Evolutionary conservation across 495 filamentous ascomycete genomes (phyloP).

Genomic region (Peziza echinospora): DNA sequence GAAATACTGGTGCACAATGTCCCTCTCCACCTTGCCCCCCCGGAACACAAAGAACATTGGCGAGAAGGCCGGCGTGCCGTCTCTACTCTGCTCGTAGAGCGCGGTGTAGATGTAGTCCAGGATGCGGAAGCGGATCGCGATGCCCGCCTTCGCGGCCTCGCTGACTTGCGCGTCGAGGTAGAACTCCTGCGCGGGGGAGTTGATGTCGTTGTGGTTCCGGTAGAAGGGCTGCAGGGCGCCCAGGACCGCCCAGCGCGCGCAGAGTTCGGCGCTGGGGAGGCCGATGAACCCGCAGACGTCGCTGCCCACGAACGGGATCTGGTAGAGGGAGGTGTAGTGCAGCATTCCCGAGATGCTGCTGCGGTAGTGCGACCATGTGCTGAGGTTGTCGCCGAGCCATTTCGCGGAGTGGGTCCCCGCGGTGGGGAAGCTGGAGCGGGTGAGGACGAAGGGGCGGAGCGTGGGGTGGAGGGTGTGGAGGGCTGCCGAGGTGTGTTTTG

Average conservation of each 20-base stretch:
- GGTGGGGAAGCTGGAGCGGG: constrained; percentile 64
- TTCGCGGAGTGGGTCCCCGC: constrained; percentile 59
- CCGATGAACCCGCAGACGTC: constrained; percentile 63
- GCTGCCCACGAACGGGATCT: constrained; percentile 65
- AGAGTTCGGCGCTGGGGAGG: constrained; percentile 56
- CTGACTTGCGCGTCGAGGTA: constrained; percentile 50
- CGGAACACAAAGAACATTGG: constrained; percentile 58
- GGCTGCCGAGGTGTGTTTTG: constrained; percentile 36
- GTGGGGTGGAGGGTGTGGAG: constrained; percentile 48
- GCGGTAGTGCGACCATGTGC: constrained; percentile 51
- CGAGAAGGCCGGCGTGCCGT: constrained; percentile 45
- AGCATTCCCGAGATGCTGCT: constrained; percentile 45
- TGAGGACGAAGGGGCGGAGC: constrained; percentile 56
- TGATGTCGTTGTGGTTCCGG: constrained; percentile 47
- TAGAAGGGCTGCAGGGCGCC: constrained; percentile 70
- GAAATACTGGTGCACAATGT: constrained; percentile 49
- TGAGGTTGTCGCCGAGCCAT: constrained; percentile 73
- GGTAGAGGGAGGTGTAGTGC: constrained; percentile 58
- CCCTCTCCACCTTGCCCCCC: constrained; percentile 35
- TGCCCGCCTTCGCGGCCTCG: constrained; percentile 43
- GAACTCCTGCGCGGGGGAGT: constrained; percentile 44
- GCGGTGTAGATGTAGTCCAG: constrained; percentile 73
- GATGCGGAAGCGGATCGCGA: constrained; percentile 52
- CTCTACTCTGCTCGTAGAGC: constrained; percentile 38
- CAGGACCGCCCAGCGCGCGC: constrained; percentile 63